Conservation (phyloP, 2,329 filamentous ascomycete species). For the Aspergillus oerlinghausenensis region DNA sequence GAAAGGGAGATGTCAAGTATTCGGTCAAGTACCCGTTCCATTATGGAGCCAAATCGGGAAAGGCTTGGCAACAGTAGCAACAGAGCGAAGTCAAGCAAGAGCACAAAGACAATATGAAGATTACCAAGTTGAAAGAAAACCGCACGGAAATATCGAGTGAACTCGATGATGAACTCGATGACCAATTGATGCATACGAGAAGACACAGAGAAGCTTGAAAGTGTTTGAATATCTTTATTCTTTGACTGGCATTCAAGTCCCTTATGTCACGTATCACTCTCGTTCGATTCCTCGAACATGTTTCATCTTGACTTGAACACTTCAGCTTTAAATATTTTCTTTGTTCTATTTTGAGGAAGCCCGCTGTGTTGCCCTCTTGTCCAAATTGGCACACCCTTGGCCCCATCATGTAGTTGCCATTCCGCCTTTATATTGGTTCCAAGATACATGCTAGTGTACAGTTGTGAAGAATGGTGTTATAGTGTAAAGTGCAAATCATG, state of each 20-base stretch:
- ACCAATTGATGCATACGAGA: too few relatives aligned
- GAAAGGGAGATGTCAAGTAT: not conserved
- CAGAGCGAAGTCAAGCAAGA: not conserved
- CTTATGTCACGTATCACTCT: too few relatives aligned
- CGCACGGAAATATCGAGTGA: not conserved
- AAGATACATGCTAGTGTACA: conserved; percentile 1
- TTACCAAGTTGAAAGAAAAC: not conserved
- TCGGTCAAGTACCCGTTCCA: not conserved
- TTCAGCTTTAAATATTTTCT: not conserved
- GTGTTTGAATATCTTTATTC: too few relatives aligned
- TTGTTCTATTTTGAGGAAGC: not conserved
- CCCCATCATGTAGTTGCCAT: not conserved
- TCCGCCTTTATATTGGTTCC: conserved; percentile 1
- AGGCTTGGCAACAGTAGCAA: not conserved
- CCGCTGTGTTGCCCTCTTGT: not conserved
- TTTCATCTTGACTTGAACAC: not conserved
- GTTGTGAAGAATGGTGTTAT: not conserved
- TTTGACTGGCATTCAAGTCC: too few relatives aligned
- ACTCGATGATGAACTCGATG: not conserved
- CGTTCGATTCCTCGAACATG: too few relatives aligned
- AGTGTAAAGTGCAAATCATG: not conserved
- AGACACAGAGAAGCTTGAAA: too few relatives aligned
- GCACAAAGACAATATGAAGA: not conserved
- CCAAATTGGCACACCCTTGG: not conserved
- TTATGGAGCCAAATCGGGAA: not conserved